Evolutionary conservation across 257 asterid genomes (phyloP), one percentile per base, ranked within the genome.

Genomic region (Forsythia suspensa): DNA sequence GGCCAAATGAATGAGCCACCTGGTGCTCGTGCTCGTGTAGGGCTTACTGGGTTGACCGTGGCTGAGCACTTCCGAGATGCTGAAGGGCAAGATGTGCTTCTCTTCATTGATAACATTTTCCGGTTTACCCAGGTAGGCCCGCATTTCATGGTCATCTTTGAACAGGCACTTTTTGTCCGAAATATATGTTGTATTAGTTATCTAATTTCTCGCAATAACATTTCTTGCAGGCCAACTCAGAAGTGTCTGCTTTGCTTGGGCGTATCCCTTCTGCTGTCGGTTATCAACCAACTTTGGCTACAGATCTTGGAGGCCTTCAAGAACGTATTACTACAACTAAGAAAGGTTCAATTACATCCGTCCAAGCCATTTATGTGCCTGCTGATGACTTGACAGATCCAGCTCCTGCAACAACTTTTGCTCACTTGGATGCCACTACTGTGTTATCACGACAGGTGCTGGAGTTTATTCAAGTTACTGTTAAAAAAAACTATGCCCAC

Each of bases 261-360:
- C 89, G 89, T 83, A 87, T 87, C 34, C 91, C 91, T 21, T 87
- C 91, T 77, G 91, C 91, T 76, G 91, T 87, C 12, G 91, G 91
- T 81, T 87, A 87, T 73, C 91, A 87, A 79, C 91, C 91, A 63
- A 87, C 91, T 61, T 81, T 87, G 81, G 89, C 91, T 67, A 87
- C 91, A 5, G 91, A 87, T 87, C 91, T 87, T 87, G 91, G 91
- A 70, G 86, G 85, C 42, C 87, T 87, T 81, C 91, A 87, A 77
- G 91, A 87, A 81, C 91, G 91, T 75, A 87, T 87, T 74, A 87
- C 91, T 0, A 87, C 91, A 3, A 87, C 91, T 29, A 87, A 83
- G 80, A 75, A 81, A 68, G 78, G 84, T 16, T 81, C 81, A 0
- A 81, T 81, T 67, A 81, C 84, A 57, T 81, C 81, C 3, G 81